Conservation (phyloP, 2,329 filamentous ascomycete genomes). For the Aspergillus japonicus region DNA sequence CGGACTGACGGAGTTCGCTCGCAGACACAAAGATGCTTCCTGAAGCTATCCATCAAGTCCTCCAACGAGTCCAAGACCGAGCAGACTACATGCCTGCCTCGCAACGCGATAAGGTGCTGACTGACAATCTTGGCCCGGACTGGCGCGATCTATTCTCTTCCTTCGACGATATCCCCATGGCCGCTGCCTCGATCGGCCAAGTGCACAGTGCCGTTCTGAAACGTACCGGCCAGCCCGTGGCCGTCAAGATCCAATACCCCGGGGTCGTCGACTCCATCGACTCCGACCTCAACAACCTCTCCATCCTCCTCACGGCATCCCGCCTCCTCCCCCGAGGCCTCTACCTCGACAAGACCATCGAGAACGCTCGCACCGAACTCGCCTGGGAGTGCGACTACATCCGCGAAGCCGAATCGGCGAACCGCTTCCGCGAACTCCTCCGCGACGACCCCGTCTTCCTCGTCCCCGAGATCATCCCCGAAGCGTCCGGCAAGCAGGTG, state of each 20-base stretch:
- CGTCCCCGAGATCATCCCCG: conserved; percentile 73
- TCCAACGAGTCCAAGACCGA: conserved; percentile 92
- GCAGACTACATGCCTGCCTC: conserved; percentile 97
- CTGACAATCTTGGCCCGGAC: conserved; percentile 72
- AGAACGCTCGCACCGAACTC: conserved; percentile 86
- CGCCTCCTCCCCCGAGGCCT: conserved; percentile 85
- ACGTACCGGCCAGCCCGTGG: conserved; percentile 72
- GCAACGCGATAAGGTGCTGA: conserved; percentile 82
- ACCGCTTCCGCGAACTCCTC: conserved; percentile 75
- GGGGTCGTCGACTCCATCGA: conserved; percentile 95
- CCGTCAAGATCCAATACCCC: conserved; percentile 96
- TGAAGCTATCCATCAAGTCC: conserved; percentile 77
- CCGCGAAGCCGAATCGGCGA: conserved; percentile 79
- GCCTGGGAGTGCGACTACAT: conserved; percentile 97
- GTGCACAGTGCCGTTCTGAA: conserved; percentile 83
- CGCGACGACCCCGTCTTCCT: conserved; percentile 73
- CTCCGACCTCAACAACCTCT: conserved; percentile 91
- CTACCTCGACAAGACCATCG: conserved; percentile 95
- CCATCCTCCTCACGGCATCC: conserved; percentile 84
- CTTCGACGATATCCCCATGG: conserved; percentile 89
- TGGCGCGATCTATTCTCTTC: conserved; percentile 81
- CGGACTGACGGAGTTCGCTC: conserved; percentile 8
- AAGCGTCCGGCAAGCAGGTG: conserved; percentile 82
- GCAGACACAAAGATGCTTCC: conserved; percentile 89
- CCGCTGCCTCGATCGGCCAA: conserved; percentile 94